Percentiles rank a stretch among this genome's conserved stretches.
These are phyloP conservation scores for Plectranthus barbatus DNA, from an alignment of 257 asterid genomes.

Conservation along the genomic window DNA sequence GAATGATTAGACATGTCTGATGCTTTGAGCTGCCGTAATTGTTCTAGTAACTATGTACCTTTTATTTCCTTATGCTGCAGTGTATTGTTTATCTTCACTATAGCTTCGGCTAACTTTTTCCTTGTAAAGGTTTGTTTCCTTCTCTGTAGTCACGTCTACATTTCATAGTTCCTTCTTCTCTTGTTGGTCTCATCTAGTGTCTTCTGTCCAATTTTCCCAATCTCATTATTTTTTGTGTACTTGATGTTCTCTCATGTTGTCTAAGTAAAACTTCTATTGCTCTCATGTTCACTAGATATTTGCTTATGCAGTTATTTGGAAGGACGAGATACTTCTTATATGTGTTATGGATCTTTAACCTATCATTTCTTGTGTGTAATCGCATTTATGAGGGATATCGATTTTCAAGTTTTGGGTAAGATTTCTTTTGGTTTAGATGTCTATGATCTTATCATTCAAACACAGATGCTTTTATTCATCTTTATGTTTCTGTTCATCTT, in stretches of 20 bases:
- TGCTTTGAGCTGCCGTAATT: conserved; percentile 15
- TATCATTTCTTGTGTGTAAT: conserved; percentile 62
- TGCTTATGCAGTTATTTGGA: conserved; percentile 66
- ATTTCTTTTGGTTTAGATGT: conserved; percentile 6
- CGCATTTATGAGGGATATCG: conserved; percentile 77
- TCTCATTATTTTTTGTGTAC: background rate
- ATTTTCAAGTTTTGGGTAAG: conserved; percentile 79
- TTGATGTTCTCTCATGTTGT: conserved; percentile 1
- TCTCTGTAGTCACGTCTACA: conserved; percentile 1
- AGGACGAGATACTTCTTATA: conserved; percentile 56
- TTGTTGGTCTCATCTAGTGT: background rate
- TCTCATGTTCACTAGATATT: conserved; percentile 40
- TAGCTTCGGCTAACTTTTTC: conserved; percentile 74
- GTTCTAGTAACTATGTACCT: conserved; percentile 9
- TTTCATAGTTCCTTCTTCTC: background rate
- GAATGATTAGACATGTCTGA: background rate
- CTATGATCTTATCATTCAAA: conserved; percentile 5
- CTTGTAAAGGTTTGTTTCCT: conserved; percentile 70
- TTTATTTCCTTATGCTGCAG: conserved; percentile 37
- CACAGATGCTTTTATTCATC: background rate
- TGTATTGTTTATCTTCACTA: conserved; percentile 48
- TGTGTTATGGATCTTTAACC: conserved; percentile 65
- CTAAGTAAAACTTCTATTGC: conserved; percentile 25
- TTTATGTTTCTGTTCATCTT: conserved; percentile 13
- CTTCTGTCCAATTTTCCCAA: background rate